Percentiles rank a stretch among this genome's conserved stretches.
Evolutionary conservation across 1,284 basidiomycete species (phyloP).

Genomic region (Papiliotrema nemorosa): DNA sequence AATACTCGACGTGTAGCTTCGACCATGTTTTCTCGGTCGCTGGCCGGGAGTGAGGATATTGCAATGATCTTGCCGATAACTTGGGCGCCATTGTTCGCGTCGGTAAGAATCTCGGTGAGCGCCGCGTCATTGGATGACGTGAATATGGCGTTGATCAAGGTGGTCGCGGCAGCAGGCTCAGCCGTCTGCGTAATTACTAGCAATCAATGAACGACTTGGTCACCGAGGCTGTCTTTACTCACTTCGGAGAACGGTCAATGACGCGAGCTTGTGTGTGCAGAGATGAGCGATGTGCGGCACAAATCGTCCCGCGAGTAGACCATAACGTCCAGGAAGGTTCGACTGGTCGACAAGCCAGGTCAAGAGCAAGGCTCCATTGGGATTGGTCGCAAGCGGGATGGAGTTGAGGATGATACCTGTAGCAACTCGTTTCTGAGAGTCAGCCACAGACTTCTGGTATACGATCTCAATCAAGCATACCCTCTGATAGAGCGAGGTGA

Average conservation of each 20-base stretch:
- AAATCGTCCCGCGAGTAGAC: constrained; percentile 87
- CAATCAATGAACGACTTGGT: not conserved
- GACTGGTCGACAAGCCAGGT: constrained; percentile 97
- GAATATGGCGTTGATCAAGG: constrained; percentile 75
- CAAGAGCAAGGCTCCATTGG: constrained; percentile 89
- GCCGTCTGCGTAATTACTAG: constrained; percentile 80
- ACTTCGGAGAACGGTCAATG: constrained; percentile 81
- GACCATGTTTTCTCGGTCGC: constrained; percentile 65
- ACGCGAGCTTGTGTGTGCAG: constrained; percentile 97
- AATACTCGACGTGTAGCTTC: constrained; percentile 85
- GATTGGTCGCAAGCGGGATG: constrained; percentile 94
- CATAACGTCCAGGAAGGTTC: constrained; percentile 85
- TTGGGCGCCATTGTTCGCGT: constrained; percentile 91
- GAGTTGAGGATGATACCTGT: constrained; percentile 94
- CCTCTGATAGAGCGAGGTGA: constrained; percentile 80
- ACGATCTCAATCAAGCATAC: constrained; percentile 32
- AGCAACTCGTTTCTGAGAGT: constrained; percentile 76
- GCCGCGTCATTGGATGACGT: constrained; percentile 79
- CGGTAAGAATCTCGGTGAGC: constrained; percentile 85
- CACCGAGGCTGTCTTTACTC: constrained; percentile 7
- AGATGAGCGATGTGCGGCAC: constrained; percentile 92
- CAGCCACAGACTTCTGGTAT: not conserved
- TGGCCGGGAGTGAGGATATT: constrained; percentile 71
- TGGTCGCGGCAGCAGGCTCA: constrained; percentile 73
- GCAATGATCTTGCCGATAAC: constrained; percentile 91